Base-by-base conservation (phyloP, 2,329 filamentous ascomycete species). In the Rhinocladiella similis region DNA sequence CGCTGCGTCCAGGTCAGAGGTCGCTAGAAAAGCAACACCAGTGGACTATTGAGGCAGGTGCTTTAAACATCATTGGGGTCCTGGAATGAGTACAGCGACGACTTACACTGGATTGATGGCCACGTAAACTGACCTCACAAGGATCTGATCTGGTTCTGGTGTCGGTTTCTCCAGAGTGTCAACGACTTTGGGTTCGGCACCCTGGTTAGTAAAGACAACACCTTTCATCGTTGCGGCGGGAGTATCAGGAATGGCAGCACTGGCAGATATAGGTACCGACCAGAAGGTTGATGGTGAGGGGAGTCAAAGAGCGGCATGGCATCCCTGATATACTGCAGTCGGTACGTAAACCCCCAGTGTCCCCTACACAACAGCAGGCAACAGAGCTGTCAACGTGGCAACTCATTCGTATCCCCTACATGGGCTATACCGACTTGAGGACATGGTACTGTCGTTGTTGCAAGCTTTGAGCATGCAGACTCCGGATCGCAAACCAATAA, bases 91-190 rank as follows among this genome's bases (percentile, higher is more conserved):
- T 7, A 25, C 22, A 25, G 22, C 22, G 29, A 33, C 29, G 29
- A 33, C 64, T 52, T 64, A 70, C 68, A 68, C 67, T 14, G 69
- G 69, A 54, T 70, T 70, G 27, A 72, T 63, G 13, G 67, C 68
- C 3, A 63, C 63, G 50, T 67, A 70, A 16, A 70, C 57, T 0
- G 64, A 63, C 53, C 69, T 70, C 43, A 72, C 67, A 13, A 72
- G 65, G 16, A 71, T 57, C 52, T 72, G 67, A 38, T 61, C 63
- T 39, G 56, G 54, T 16, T 51, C 57, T 45, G 68, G 69, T 22
- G 61, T 57, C 16, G 69, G 69, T 25, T 61, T 56, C 10, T 64
- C 49, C 33, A 70, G 51, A 36, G 66, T 62, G 45, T 59, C 56
- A 16, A 61, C 53, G 27, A 63, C 47, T 43, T 50, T 59, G 25